phyloP scores from a whole-genome alignment of 2,329 filamentous ascomycete genomes.

The Apiospora pterosperma region DNA sequence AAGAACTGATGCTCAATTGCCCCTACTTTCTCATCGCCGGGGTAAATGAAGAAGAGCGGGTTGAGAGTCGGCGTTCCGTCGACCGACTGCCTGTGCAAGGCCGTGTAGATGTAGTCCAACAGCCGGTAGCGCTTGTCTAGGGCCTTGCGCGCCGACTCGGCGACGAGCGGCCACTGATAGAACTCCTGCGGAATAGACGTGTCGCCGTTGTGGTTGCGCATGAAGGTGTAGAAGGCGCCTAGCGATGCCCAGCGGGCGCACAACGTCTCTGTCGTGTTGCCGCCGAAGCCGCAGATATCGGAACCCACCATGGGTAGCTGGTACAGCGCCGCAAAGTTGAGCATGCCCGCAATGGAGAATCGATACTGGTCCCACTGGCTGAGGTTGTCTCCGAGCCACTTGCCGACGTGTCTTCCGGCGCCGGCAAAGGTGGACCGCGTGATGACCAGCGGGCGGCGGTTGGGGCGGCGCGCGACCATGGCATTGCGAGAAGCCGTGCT shows the following conservation, averaged over 20 bases:
- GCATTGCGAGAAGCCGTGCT: slow-evolving; percentile 60
- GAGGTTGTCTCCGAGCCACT: slow-evolving; percentile 60
- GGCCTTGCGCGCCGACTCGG: slow-evolving; percentile 58
- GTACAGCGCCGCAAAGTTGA: slow-evolving; percentile 62
- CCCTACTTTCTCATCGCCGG: slow-evolving; percentile 37
- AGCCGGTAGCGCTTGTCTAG: slow-evolving; percentile 68
- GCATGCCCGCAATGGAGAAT: slow-evolving; percentile 53
- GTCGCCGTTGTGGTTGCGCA: slow-evolving; percentile 66
- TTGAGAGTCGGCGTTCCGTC: slow-evolving; percentile 64
- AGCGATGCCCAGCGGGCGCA: slow-evolving; percentile 75
- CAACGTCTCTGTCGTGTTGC: slow-evolving; percentile 62
- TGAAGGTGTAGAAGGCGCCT: slow-evolving; percentile 73
- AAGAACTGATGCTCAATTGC: slow-evolving; percentile 45
- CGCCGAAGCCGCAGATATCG: slow-evolving; percentile 76
- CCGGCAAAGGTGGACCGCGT: slow-evolving; percentile 75
- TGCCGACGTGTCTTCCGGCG: slow-evolving; percentile 59
- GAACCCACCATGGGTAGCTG: slow-evolving; percentile 67
- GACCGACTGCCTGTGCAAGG: slow-evolving; percentile 56
- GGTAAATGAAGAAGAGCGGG: slow-evolving; percentile 69
- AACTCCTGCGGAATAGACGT: slow-evolving; percentile 62
- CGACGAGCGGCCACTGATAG: slow-evolving; percentile 62
- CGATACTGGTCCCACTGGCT: slow-evolving; percentile 58
- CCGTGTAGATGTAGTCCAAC: slow-evolving; percentile 74
- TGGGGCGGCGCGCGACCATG: slow-evolving; percentile 63
- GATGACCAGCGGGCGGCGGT: slow-evolving; percentile 65